phyloP scores from a whole-genome alignment of 768 basidiomycete species.

The Lactarius trivialis region DNA sequence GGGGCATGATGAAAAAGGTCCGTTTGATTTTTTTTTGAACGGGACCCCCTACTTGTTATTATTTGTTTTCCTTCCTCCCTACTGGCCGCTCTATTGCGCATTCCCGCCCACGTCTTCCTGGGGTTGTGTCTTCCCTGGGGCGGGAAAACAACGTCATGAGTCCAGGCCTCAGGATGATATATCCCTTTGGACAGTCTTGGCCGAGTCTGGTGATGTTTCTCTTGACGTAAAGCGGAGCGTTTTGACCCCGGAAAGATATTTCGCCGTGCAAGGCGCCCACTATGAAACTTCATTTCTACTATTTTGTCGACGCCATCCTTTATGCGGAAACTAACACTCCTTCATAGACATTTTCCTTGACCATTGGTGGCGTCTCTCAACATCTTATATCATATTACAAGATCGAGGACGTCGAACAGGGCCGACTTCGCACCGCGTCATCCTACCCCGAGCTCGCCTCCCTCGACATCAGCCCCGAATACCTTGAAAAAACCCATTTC shows the following conservation, averaged over 20 bases:
- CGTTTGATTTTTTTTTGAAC: slow-evolving; percentile 25
- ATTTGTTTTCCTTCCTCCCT: background rate
- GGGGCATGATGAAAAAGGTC: slow-evolving; percentile 97
- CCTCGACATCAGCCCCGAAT: slow-evolving; percentile 80
- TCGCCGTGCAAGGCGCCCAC: background rate
- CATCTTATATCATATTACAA: slow-evolving; percentile 95
- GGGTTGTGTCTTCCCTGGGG: background rate
- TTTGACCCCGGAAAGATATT: background rate
- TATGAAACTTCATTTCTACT: slow-evolving; percentile 1
- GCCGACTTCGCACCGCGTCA: slow-evolving; percentile 82
- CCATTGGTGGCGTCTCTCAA: slow-evolving; percentile 77
- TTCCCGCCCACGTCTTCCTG: background rate
- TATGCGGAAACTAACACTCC: slow-evolving; percentile 12
- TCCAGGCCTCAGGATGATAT: background rate
- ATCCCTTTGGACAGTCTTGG: slow-evolving; percentile 6
- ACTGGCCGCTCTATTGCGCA: background rate
- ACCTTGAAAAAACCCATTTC: slow-evolving; percentile 87
- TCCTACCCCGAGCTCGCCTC: slow-evolving; percentile 81
- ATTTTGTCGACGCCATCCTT: background rate
- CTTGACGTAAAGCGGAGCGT: slow-evolving; percentile 13
- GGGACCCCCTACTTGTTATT: background rate
- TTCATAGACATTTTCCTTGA: slow-evolving; percentile 81
- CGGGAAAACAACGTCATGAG: slow-evolving; percentile 3
- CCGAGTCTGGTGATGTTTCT: slow-evolving; percentile 4
- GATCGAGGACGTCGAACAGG: slow-evolving; percentile 83